Base-by-base conservation (phyloP, 1,284 basidiomycete genomes). In the Stereum hirsutum region DNA sequence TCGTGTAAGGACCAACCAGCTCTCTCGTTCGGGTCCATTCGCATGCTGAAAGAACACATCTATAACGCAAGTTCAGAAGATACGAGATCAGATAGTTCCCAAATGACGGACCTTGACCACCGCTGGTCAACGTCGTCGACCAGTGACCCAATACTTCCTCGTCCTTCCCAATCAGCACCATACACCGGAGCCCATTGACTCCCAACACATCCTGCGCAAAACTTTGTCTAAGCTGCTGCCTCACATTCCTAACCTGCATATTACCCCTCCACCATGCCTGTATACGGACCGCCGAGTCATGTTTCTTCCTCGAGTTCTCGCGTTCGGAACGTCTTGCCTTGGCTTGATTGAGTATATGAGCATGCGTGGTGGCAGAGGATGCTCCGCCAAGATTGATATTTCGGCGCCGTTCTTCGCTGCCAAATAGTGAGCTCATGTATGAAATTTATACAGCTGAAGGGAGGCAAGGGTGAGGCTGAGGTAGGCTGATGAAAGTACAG, bases 381-480 rank as follows among this genome's bases (percentile, higher is more conserved):
- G 68, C 57, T 2, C 81, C 81, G n/a, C 87, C 87, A 25, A 90
- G 72, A 57, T 90, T 89, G 52, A 90, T 89, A 49, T 75, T 69
- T 24, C 81, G 72, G n/a, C n/a, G n/a, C 43, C 75, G 69, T 46
- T 69, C 60, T 36, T 56, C 70, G 47, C 72, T 68, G 10, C 64
- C 66, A 51, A 78, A 75, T 27, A 69, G 50, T 2, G 66, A 57
- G 24, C 59, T 47, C 44, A 53, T 57, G 33, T n/a, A n/a, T n/a
- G n/a, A n/a, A n/a, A n/a, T n/a, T n/a, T n/a, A n/a, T n/a, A n/a
- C n/a, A n/a, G n/a, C n/a, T n/a, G n/a, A n/a, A n/a, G n/a, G n/a
- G n/a, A n/a, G n/a, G 41, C 12, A 42, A 31, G 39, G 41, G 19
- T 31, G 43, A 41, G 25, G 35, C 30, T 10, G 41, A 38, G 35